Base-by-base conservation (phyloP, 805 yeast genomes). In the Barnettozyma wickerhamii region DNA sequence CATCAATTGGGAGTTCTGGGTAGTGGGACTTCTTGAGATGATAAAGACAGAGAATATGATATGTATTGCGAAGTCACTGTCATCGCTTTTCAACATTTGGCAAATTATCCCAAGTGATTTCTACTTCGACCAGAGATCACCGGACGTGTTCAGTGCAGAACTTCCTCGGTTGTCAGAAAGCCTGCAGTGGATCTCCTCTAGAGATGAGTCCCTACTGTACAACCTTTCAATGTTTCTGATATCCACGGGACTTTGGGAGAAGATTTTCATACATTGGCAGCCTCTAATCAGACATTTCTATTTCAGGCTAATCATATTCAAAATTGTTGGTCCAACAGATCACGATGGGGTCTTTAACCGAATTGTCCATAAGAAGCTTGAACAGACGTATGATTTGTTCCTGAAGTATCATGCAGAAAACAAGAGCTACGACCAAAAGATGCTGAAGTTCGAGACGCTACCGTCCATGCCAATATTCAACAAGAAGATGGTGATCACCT, bases 1-100 rank as follows among this genome's bases (percentile, higher is more conserved):
- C 14, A 33, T 46, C 9, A 75, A 83, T 62, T 87, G 95, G 93
- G 64, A 67, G 37, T 86, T 88, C 54, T 87, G 95, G 95, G 58
- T 82, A 6, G 66, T 70, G 40, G 80, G 84, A 13, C 59, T 68
- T 12, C 62, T 74, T 43, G 65, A 75, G 42, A 74, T 86, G 80
- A 58, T 86, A n/a, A 53, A 65, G 7, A 76, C 87, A 7, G 78
- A 76, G 33, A 84, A 76, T 56, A 68, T 78, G 48, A 80, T 77
- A 48, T 71, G 74, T 18, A 78, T 84, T 46, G 64, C 83, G 17
- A 75, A 84, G 45, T 77, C 79, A 12, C 57, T 87, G 29, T 76
- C 89, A 5, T 71, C 80, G 41, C 57, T 87, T 40, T 86, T 79
- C 64, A 83, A 85, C 56, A 59, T 81, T 2, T 87, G 95, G 95